Percentiles rank a stretch among this genome's conserved stretches.
Conservation (phyloP, 306 rosid genomes). For the Astragalus glycyphyllos region DNA sequence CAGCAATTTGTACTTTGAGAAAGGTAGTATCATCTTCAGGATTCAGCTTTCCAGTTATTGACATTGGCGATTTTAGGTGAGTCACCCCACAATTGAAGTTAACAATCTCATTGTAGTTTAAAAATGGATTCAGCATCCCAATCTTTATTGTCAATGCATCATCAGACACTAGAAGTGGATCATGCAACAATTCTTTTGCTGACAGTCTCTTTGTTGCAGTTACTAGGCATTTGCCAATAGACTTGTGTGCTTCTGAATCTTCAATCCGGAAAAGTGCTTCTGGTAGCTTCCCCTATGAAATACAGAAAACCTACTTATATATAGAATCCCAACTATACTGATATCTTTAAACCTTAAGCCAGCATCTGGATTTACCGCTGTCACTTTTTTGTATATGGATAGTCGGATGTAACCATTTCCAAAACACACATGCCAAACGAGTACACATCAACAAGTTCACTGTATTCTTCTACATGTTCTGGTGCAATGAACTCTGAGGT, state of each 20-base stretch:
- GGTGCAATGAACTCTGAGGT: slow-evolving; percentile 99
- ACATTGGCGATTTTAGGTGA: slow-evolving; percentile 65
- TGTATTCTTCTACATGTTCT: slow-evolving; percentile 89
- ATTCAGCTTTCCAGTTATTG: slow-evolving; percentile 88
- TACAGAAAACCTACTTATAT: slow-evolving; percentile 26
- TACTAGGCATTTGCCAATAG: slow-evolving; percentile 74
- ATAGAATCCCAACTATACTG: slow-evolving; percentile 17
- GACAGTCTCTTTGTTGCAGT: slow-evolving; percentile 67
- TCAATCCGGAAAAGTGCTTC: slow-evolving; percentile 67
- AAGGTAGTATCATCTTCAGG: slow-evolving; percentile 74
- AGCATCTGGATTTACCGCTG: slow-evolving; percentile 61
- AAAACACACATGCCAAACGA: slow-evolving; percentile 95
- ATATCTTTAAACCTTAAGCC: slow-evolving; percentile 10
- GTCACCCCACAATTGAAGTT: slow-evolving; percentile 51
- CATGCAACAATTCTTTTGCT: slow-evolving; percentile 72
- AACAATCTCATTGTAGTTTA: slow-evolving; percentile 68
- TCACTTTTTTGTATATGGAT: slow-evolving; percentile 90
- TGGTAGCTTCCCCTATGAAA: slow-evolving; percentile 81
- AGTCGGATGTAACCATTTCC: slow-evolving; percentile 88
- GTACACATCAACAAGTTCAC: slow-evolving; percentile 92
- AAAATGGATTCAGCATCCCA: slow-evolving; percentile 64
- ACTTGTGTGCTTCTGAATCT: slow-evolving; percentile 67
- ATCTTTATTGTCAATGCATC: slow-evolving; percentile 46
- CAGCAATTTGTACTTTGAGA: too few relatives aligned
- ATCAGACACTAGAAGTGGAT: slow-evolving; percentile 64